Evolutionary conservation across 225 moss, liverwort and hornwort genomes (phyloP).

Genomic region (Physcomitrium patens): DNA sequence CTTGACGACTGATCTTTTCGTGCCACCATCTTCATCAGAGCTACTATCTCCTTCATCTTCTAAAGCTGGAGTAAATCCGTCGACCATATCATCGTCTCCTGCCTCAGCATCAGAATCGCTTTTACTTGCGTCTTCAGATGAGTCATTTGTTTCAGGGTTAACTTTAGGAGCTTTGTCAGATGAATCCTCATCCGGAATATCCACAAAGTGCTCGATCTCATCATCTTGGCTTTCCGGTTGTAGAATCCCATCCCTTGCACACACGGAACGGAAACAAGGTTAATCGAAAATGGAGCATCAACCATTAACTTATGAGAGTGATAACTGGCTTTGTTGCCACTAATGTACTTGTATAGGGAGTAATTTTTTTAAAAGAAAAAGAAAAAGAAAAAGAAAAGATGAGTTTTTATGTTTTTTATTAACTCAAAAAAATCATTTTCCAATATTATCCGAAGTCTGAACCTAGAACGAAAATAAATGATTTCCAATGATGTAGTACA

Average conservation of each 20-base stretch:
- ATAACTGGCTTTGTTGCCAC: neutral
- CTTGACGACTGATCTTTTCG: slow-evolving; percentile 3
- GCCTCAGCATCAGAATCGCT: slow-evolving; percentile 51
- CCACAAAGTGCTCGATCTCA: slow-evolving; percentile 89
- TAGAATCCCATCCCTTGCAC: slow-evolving; percentile 78
- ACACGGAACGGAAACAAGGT: slow-evolving; percentile 23
- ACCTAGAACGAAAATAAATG: neutral
- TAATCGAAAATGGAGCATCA: slow-evolving; percentile 3
- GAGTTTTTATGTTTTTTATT: no score
- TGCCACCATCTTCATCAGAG: slow-evolving; percentile 54
- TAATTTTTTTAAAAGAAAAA: no score
- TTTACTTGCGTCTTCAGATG: slow-evolving; percentile 24
- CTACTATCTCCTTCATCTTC: slow-evolving; percentile 52
- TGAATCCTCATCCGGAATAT: slow-evolving; percentile 57
- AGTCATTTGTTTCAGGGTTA: slow-evolving; percentile 21
- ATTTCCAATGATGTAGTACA: neutral
- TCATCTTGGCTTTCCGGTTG: slow-evolving; percentile 83
- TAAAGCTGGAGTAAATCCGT: slow-evolving; percentile 46
- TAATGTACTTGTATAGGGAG: neutral
- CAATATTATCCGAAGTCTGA: neutral
- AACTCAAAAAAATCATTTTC: neutral
- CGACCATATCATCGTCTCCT: slow-evolving; percentile 50
- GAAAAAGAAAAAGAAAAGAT: no score
- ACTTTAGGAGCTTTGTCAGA: slow-evolving; percentile 24
- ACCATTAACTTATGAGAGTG: slow-evolving; percentile 16